These are phyloP conservation scores for Ceratocystiopsis minuta DNA, from an alignment of 2,329 filamentous ascomycete species.

Conservation along the genomic window DNA sequence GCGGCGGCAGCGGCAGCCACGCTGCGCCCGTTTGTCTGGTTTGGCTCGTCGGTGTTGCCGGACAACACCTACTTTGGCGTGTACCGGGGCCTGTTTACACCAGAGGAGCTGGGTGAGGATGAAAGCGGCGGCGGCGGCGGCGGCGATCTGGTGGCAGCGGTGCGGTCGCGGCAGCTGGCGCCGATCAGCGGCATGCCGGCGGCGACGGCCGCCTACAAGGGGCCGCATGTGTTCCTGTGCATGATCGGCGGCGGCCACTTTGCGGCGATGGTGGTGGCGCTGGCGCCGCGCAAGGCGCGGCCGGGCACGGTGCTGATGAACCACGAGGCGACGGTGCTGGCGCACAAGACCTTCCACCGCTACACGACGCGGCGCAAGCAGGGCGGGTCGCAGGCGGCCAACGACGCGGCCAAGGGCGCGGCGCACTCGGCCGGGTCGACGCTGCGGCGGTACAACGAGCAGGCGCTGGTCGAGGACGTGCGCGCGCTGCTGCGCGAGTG, in stretches of 20 bases:
- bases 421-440: slow-evolving; percentile 75
- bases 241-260: slow-evolving; percentile 99
- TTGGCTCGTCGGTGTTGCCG: slow-evolving; percentile 57
- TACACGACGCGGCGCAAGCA: slow-evolving; percentile 95
- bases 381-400: slow-evolving; percentile 85
- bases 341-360: slow-evolving; percentile 93
- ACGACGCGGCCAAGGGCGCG: slow-evolving; percentile 8
- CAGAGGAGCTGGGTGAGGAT: slow-evolving; percentile 43
- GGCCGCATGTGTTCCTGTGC: slow-evolving; percentile 83
- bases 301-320: slow-evolving; percentile 54
- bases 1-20: slow-evolving; percentile 36
- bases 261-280: slow-evolving; percentile 83
- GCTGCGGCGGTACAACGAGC: slow-evolving; percentile 84
- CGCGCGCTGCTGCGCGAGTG: slow-evolving; percentile 65
- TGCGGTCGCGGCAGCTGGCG: slow-evolving; percentile 61
- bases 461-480: slow-evolving; percentile 76
- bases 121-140: not conserved
- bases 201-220: slow-evolving; percentile 38
- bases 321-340: slow-evolving; percentile 70
- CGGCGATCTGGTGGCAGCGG: slow-evolving; percentile 38
- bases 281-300: slow-evolving; percentile 63
- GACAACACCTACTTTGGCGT: slow-evolving; percentile 67
- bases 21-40: slow-evolving; percentile 48
- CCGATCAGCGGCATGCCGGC: slow-evolving; percentile 41
- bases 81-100: slow-evolving; percentile 66